phyloP scores from a whole-genome alignment of 2,329 filamentous ascomycete genomes.

The Stagonosporopsis vannaccii region DNA sequence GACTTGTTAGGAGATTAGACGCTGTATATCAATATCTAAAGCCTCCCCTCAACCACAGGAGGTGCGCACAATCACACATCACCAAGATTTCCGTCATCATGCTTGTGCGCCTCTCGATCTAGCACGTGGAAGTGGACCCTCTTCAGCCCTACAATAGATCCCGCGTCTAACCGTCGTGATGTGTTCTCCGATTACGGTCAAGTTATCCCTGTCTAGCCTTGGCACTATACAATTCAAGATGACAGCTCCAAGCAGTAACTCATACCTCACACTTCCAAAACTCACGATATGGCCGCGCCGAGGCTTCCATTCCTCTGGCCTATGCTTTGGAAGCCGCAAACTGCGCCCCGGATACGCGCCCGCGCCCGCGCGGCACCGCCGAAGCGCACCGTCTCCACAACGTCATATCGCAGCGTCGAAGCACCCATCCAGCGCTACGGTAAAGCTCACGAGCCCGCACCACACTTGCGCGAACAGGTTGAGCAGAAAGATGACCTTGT shows the following conservation, averaged over 20 bases:
- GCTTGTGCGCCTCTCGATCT: neutral
- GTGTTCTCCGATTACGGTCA: constrained; percentile 22
- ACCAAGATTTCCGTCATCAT: neutral
- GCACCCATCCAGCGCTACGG: constrained; percentile 55
- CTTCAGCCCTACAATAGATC: constrained; percentile 13
- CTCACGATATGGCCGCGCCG: constrained; percentile 51
- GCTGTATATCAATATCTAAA: neutral
- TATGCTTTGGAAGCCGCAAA: constrained; percentile 50
- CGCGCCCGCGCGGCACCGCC: constrained; percentile 26
- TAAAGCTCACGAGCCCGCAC: constrained; percentile 56
- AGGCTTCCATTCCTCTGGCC: constrained; percentile 58
- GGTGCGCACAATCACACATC: neutral
- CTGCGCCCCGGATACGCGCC: constrained; percentile 29
- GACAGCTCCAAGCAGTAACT: neutral
- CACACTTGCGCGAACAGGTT: constrained; percentile 41
- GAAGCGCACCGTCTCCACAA: constrained; percentile 24
- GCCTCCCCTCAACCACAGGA: neutral
- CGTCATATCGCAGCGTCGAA: constrained; percentile 38
- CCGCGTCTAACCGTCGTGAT: constrained; percentile 17
- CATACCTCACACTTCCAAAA: neutral
- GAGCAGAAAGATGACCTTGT: constrained; percentile 10
- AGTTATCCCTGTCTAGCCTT: constrained; percentile 19
- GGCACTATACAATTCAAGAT: constrained; percentile 15
- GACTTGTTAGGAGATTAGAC: neutral
- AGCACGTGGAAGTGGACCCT: constrained; percentile 14